Evolutionary conservation across 305 asterid genomes (phyloP).

Genomic region (Rubia tinctorum): DNA sequence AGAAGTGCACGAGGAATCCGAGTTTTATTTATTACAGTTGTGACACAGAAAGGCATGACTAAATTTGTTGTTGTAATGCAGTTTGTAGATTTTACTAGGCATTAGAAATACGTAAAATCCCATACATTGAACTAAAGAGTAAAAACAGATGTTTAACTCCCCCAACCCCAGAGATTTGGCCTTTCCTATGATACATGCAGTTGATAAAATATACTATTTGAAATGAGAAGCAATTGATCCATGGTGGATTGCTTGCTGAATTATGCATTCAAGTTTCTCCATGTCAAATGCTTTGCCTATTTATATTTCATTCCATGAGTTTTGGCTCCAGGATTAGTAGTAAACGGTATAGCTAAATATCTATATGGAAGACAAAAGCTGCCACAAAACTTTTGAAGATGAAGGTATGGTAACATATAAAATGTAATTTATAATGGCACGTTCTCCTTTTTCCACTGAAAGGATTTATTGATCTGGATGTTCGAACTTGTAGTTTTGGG

Average conservation of each 20-base stretch:
- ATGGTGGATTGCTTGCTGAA: background rate
- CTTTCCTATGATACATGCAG: background rate
- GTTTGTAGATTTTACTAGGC: too few relatives aligned
- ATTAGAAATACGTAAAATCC: background rate
- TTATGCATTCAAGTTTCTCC: background rate
- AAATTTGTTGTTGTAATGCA: too few relatives aligned
- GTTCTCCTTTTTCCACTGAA: background rate
- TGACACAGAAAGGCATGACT: too few relatives aligned
- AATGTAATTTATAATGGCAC: background rate
- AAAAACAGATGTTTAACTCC: background rate
- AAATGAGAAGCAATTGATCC: background rate
- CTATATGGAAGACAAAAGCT: conserved; percentile 12
- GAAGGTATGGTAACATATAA: conserved; percentile 14
- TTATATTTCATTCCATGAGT: background rate
- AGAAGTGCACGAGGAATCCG: too few relatives aligned
- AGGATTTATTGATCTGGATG: background rate
- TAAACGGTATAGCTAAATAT: background rate
- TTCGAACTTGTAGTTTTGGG: background rate
- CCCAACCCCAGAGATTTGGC: background rate
- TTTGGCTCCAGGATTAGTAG: background rate
- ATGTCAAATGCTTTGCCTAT: background rate
- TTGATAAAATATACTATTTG: background rate
- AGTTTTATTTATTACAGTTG: too few relatives aligned
- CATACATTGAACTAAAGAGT: background rate
- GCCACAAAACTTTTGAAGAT: conserved; percentile 4